Base-by-base conservation (phyloP, 768 basidiomycete genomes). In the Pisolithus albus region DNA sequence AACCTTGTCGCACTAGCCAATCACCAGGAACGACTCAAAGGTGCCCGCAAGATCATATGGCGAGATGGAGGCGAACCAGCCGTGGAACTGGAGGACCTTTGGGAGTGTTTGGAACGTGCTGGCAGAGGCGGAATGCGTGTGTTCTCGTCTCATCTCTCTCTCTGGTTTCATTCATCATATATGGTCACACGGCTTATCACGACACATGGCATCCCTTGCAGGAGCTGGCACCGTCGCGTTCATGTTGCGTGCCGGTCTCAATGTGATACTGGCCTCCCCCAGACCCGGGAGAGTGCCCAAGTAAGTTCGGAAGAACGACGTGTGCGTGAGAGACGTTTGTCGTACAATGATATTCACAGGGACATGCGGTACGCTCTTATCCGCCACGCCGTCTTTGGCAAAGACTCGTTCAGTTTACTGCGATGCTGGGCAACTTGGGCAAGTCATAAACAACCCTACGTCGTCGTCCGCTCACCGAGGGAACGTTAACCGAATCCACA, bases 1-100 rank as follows among this genome's bases (percentile, higher is more conserved):
- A 89, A 88, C 61, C 72, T 93, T 7, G 84, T 90, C 19, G 86
- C 86, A 13, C 75, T 93, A 50, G 91, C 90, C 4, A 90, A 91
- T 67, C 82, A 87, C 66, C 84, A 89, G 63, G 87, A 92, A 54
- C 74, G 80, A 2, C 72, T 92, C 30, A 77, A 70, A 54, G 82
- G 82, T 50, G 87, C 89, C 0, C 76, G 86, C 50, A 88, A 81
- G 64, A 84, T 91, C 67, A 80, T 92, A 3, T 89, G 89, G 87
- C 74, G 87, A 11, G 85, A 90, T 59, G 72, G 78, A 54, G 88
- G 90, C 3, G 82, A 91, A 65, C 85, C 82, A 16, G 84, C 84
- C 0, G 81, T 75, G 1, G 84, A 89, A 55, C 61, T 93, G 21
- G 65, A 75, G 34, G 79, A 78, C 46, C 53, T 90, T 26, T 73